Conservation (phyloP, 768 basidiomycete genomes). For the Russula ochroleuca region DNA sequence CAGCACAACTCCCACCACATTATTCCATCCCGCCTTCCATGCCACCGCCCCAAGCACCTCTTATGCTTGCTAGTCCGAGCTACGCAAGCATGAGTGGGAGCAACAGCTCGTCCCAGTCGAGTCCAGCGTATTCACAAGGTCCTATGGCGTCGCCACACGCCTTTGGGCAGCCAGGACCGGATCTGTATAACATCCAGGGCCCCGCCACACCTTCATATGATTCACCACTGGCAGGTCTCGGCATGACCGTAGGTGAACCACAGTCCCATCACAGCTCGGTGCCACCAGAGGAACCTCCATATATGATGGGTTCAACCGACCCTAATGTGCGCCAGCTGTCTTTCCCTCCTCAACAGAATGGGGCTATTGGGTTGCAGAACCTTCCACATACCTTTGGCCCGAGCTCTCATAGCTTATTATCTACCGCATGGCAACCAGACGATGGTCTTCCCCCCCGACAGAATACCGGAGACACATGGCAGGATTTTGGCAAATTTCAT, state of each 20-base stretch:
- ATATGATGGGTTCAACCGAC: constrained; percentile 5
- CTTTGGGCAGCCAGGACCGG: constrained; percentile 15
- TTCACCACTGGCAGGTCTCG: constrained; percentile 15
- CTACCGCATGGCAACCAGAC: constrained; percentile 9
- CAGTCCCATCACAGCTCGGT: constrained; percentile 18
- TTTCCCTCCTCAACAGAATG: constrained; percentile 17
- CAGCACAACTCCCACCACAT: neutral
- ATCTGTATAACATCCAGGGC: constrained; percentile 8
- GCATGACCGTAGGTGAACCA: constrained; percentile 11
- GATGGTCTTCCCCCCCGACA: constrained; percentile 5
- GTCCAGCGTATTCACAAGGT: constrained; percentile 24
- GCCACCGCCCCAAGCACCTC: constrained; percentile 16
- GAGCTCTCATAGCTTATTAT: constrained; percentile 6
- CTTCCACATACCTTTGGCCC: constrained; percentile 5
- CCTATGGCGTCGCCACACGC: constrained; percentile 22
- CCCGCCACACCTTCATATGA: constrained; percentile 21
- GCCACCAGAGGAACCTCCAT: constrained; percentile 20
- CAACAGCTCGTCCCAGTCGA: constrained; percentile 23
- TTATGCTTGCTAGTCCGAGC: constrained; percentile 22
- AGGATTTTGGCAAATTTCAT: constrained; percentile 16
- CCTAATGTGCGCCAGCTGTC: constrained; percentile 10
- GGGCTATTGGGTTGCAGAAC: constrained; percentile 15
- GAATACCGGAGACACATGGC: constrained; percentile 15
- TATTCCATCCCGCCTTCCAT: constrained; percentile 18
- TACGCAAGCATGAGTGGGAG: constrained; percentile 23